phyloP scores from a whole-genome alignment of 768 basidiomycete species.

The Xerocomellus intermedius region DNA sequence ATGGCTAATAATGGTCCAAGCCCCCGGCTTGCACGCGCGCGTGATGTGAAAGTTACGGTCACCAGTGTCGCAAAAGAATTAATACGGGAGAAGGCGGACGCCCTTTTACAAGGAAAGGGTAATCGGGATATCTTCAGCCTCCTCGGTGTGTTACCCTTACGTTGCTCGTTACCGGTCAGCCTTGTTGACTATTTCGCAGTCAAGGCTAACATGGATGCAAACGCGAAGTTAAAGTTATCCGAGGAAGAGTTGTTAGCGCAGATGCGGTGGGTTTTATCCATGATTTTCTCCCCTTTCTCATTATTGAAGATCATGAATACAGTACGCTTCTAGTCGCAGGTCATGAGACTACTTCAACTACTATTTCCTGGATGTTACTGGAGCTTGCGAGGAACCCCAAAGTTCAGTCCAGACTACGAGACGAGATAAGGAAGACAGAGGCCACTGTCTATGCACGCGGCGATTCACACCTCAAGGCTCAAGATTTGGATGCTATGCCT shows the following conservation, averaged over 20 bases:
- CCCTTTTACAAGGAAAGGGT: slow-evolving; percentile 13
- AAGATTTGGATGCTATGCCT: slow-evolving; percentile 51
- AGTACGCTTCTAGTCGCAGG: slow-evolving; percentile 47
- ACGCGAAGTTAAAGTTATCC: slow-evolving; percentile 14
- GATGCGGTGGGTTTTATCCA: slow-evolving; percentile 12
- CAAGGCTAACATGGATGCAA: slow-evolving; percentile 24
- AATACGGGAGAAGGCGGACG: slow-evolving; percentile 4
- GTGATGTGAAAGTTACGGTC: background rate
- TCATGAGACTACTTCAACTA: slow-evolving; percentile 61
- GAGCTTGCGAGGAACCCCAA: slow-evolving; percentile 57
- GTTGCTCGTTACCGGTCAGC: background rate
- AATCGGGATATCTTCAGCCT: slow-evolving; percentile 25
- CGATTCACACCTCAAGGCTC: background rate
- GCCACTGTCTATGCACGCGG: background rate
- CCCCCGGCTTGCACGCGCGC: background rate
- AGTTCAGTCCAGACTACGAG: slow-evolving; percentile 57
- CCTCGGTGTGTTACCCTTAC: slow-evolving; percentile 33
- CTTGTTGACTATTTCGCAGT: slow-evolving; percentile 4
- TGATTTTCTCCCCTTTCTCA: background rate
- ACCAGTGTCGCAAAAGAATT: slow-evolving; percentile 3
- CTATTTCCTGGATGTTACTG: slow-evolving; percentile 56
- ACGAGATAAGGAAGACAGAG: slow-evolving; percentile 10
- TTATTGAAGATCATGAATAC: background rate
- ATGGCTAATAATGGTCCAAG: background rate
- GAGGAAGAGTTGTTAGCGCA: slow-evolving; percentile 14